These are phyloP conservation scores for Microthlaspi erraticum DNA, from an alignment of 345 rosid genomes.

Conservation along the genomic window DNA sequence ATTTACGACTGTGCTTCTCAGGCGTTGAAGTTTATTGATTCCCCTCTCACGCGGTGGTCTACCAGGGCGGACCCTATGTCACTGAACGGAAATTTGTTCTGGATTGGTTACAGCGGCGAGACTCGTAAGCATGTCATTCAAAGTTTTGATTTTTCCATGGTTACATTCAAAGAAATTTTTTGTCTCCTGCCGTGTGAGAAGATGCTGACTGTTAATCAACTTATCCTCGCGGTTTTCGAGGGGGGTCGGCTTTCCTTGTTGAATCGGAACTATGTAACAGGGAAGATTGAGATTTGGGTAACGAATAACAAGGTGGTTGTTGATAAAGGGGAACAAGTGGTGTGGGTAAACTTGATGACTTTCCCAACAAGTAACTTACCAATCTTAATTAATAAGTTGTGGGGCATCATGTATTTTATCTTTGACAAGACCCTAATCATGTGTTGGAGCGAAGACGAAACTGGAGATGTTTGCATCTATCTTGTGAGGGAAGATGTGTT, in stretches of 20 bases:
- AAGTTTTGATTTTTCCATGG: constrained; percentile 21
- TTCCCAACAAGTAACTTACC: background rate
- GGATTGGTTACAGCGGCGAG: background rate
- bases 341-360: constrained; percentile 18
- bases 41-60: background rate
- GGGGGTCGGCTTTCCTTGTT: constrained; percentile 13
- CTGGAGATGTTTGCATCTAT: constrained; percentile 13
- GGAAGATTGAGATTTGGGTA: constrained; percentile 24
- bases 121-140: constrained; percentile 2
- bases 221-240: background rate
- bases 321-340: background rate
- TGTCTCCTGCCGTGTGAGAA: constrained; percentile 22
- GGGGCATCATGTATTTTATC: constrained; percentile 8
- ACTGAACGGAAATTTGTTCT: constrained; percentile 23
- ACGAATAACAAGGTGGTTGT: constrained; percentile 5
- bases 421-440: constrained; percentile 22
- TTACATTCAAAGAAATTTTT: constrained; percentile 1
- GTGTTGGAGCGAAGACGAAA: constrained; percentile 22
- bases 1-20: constrained; percentile 15
- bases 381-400: background rate
- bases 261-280: background rate
- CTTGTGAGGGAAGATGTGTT: constrained; percentile 23
- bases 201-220: background rate
- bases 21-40: constrained; percentile 12
- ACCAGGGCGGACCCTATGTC: background rate